These are phyloP conservation scores for Chlamydomonas sphaeroides DNA, from an alignment of 139 green algal species.

Conservation along the genomic window DNA sequence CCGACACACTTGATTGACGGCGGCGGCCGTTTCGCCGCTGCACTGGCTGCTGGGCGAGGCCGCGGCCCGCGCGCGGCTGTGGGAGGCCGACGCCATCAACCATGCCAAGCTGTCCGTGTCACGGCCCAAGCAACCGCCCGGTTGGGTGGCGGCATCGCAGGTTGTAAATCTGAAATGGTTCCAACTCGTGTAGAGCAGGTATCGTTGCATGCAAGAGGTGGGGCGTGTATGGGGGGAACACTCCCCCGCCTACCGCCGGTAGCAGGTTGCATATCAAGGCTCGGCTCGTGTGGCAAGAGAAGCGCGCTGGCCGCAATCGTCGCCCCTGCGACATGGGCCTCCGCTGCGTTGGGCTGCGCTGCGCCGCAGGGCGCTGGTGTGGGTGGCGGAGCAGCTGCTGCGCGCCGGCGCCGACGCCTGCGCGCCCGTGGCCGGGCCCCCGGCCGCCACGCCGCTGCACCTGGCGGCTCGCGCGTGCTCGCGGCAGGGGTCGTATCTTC, in stretches of 20 bases:
- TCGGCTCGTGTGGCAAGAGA: too few species aligned
- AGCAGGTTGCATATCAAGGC: too few species aligned
- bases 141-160: too few species aligned
- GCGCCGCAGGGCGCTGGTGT: background rate
- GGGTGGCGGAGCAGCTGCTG: constrained; percentile 34
- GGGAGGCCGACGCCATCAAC: constrained; percentile 40
- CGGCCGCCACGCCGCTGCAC: background rate
- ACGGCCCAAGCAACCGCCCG: constrained; percentile 4
- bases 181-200: too few species aligned
- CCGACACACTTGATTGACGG: constrained; percentile 29
- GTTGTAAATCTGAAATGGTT: too few species aligned
- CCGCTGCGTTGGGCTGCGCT: too few species aligned
- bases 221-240: too few species aligned
- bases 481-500: too few species aligned
- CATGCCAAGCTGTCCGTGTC: constrained; percentile 33
- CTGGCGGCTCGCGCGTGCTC: constrained; percentile 15
- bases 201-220: too few species aligned
- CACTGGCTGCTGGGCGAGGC: constrained; percentile 37
- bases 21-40: constrained; percentile 12
- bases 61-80: background rate
- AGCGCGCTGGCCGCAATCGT: too few species aligned
- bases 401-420: constrained; percentile 15
- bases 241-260: too few species aligned
- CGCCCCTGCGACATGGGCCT: too few species aligned
- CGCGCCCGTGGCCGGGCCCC: background rate